Base-by-base conservation (phyloP, 2,329 filamentous ascomycete species). In the Mycosphaerella sp. region DNA sequence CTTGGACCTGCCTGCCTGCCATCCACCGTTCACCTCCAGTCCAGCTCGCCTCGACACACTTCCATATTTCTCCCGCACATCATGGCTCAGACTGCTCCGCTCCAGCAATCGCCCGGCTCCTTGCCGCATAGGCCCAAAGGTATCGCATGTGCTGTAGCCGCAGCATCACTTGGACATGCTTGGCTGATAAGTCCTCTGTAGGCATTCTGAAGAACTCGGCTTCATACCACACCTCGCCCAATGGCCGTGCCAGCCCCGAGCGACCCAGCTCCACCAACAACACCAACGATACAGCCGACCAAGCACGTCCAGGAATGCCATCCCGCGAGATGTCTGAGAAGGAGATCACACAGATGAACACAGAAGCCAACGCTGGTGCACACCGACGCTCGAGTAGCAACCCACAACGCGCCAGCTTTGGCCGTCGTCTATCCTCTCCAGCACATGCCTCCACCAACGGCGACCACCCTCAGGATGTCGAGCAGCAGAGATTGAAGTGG, bases 271-370 rank as follows among this genome's bases (percentile, higher is more conserved):
- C 67, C 18, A 63, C 54, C 36, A 62, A 60, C 44, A 40, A 56
- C 7, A 25, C 5, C 42, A 53, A 56, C 44, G 68, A 62, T 51
- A 65, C 64, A 8, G 58, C 68, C 58, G 28, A 62, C 50, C 39
- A 48, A n/a, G 44, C 59, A 57, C 66, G 70, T 49, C 74, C 75
- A 39, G 66, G 57, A 10, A 66, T 71, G 52, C 57, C 59, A 61
- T 73, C 74, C 60, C 68, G 75, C 62, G 70, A 81, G 67, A 60
- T 82, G 60, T 81, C 81, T 3, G 85, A 89, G 59, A 93, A 94
- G 73, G 93, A 97, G 66, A 77, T 96, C 62, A 94, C 89, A 3
- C 81, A 97, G 54, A 84, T 90, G 69, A 98, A 98, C 73, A 98
- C 93, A 0, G 81, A 96, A 56, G 82, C 87, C 67, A 98, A 98